Evolutionary conservation across 345 rosid species (phyloP), one percentile per base, ranked within the genome.

Genomic region (Boechera divaricarpa): DNA sequence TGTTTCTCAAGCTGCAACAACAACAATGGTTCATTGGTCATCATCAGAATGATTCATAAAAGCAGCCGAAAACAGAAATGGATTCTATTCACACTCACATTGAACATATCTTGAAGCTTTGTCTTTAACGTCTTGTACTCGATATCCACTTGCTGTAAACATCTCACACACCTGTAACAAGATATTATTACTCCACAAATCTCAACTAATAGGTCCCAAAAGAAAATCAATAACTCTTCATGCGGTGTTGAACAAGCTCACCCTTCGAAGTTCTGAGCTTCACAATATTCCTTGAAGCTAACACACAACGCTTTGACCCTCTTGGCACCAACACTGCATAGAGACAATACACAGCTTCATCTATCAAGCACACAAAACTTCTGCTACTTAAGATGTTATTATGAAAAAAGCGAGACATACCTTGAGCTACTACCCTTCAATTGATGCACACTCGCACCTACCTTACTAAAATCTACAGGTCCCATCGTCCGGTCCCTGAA

Each of bases 351-450:
- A 39, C 6, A 8, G 45, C 26, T 75, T 67, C 62, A 48, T 38
- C 61, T 5, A 36, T 8, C 28, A n/a, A 72, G 1, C 28, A 49
- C 31, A 32, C 33, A 11, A 49, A 13, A 33, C 67, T 70, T 69
- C 42, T 4, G 13, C 56, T 70, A 59, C 36, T 9, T 13, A 35
- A 35, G 10, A 66, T 62, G 5, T 0, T 24, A 24, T 42, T 16
- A 49, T 1, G 45, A 32, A 16, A 32, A 66, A 72, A 41, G 13
- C 58, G 10, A 35, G 21, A 35, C 32, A 57, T 85, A 94, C 98
- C 94, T 90, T 84, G 98, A 91, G 85, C 97, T 90, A 69, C 96
- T 91, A 74, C 98, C 98, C 90, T 91, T 94, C 72, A 94, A 81
- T 70, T 91, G 96, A 86, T 91, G 98, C 71, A 94, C 97, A 73